A percentile compares a stretch with the other conserved stretches of the same genome.
Conservation (phyloP, 2,329 filamentous ascomycete genomes). For the Falciphora oryzae region DNA sequence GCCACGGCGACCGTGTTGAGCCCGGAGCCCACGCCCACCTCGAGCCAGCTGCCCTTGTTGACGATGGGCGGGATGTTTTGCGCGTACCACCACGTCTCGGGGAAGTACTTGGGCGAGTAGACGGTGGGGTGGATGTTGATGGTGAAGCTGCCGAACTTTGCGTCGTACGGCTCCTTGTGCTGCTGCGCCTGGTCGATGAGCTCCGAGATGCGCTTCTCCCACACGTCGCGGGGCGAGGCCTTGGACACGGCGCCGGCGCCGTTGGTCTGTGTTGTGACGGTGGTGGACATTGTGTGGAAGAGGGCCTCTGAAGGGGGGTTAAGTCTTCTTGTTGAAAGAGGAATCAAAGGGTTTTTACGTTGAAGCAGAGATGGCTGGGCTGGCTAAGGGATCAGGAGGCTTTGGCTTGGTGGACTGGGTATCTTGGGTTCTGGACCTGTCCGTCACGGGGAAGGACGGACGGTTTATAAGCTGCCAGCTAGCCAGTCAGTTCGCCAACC, state of each 20-base stretch:
- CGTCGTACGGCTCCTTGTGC: conserved; percentile 6
- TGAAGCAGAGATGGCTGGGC: neutral
- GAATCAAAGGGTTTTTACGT: neutral
- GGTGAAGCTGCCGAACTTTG: neutral
- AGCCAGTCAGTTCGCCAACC: neutral
- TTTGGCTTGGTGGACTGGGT: neutral
- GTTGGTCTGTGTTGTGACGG: neutral
- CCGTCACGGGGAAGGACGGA: neutral
- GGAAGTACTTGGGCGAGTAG: conserved; percentile 7
- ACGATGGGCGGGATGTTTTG: neutral
- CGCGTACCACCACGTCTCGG: conserved; percentile 7
- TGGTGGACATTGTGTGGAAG: conserved; percentile 1
- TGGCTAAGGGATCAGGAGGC: neutral
- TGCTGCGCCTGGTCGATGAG: conserved; percentile 7
- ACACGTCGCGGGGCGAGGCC: conserved; percentile 5
- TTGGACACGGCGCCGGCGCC: neutral
- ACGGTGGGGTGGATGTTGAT: conserved; percentile 7
- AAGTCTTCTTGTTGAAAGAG: neutral
- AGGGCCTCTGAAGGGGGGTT: neutral
- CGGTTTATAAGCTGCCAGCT: neutral
- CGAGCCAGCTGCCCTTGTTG: conserved; percentile 9
- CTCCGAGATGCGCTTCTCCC: conserved; percentile 5
- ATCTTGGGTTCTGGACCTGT: neutral
- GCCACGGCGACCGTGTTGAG: conserved; percentile 1
- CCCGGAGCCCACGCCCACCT: conserved; percentile 5